Percentiles rank a stretch among this genome's conserved stretches.
These are phyloP conservation scores for Fusarium torulosum DNA, from an alignment of 2,329 filamentous ascomycete genomes.

Conservation along the genomic window DNA sequence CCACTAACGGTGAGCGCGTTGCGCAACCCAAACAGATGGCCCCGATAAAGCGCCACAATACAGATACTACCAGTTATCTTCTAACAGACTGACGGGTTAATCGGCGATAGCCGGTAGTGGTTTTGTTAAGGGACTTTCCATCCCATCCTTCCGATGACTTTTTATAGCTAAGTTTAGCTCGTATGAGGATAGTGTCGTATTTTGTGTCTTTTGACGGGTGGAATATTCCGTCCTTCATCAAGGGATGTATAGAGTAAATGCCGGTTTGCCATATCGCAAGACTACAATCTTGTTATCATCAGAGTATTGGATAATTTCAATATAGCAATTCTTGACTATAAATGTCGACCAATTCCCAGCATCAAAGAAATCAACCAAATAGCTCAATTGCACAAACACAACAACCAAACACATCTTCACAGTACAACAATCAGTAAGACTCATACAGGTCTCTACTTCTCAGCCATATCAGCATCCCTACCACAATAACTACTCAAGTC, in stretches of 20 bases:
- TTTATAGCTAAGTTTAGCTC: background rate
- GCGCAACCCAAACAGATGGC: too few species aligned
- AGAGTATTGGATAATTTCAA: background rate
- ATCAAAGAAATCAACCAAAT: background rate
- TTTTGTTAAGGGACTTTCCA: background rate
- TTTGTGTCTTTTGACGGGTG: too few species aligned
- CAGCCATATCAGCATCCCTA: background rate
- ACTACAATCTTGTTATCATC: background rate
- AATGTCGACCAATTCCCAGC: background rate
- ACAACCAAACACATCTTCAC: background rate
- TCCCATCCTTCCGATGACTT: background rate
- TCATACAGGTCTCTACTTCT: background rate
- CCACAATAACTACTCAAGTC: background rate
- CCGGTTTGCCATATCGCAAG: background rate
- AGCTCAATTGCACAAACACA: background rate
- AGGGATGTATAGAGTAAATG: background rate
- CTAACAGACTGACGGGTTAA: too few species aligned
- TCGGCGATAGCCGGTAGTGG: too few species aligned
- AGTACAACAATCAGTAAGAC: background rate
- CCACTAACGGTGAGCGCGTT: too few species aligned
- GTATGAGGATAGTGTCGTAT: too few species aligned
- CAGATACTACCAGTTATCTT: background rate
- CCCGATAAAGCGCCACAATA: background rate
- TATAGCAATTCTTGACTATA: background rate
- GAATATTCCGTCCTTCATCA: background rate